Conservation (phyloP, 306 rosid genomes). For the Pyrus bretschneideri region DNA sequence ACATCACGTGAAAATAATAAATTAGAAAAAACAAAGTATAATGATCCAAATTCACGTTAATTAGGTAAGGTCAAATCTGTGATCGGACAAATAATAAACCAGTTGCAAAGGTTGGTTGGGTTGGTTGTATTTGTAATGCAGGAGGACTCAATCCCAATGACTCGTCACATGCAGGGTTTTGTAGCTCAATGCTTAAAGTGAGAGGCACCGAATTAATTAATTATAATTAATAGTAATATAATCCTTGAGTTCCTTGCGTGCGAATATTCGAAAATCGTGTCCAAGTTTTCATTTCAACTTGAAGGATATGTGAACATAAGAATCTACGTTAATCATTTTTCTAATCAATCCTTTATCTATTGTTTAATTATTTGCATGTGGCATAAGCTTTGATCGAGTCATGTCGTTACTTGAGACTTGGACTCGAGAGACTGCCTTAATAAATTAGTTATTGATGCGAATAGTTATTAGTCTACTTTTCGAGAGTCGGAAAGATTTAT, state of each 20-base stretch:
- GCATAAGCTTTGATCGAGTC: constrained; percentile 19
- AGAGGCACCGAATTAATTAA: background rate
- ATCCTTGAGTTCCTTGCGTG: constrained; percentile 33
- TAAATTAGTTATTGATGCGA: background rate
- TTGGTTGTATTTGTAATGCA: background rate
- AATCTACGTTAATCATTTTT: constrained; percentile 30
- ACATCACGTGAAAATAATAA: background rate
- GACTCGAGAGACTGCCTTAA: background rate
- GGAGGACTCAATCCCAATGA: constrained; percentile 36
- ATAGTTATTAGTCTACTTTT: background rate
- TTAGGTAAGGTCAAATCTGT: background rate
- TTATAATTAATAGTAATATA: constrained; percentile 2
- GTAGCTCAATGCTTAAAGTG: background rate
- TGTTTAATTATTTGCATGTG: constrained; percentile 33
- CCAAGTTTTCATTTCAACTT: constrained; percentile 4
- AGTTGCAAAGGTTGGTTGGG: background rate
- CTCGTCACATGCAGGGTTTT: constrained; percentile 33
- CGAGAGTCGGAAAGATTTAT: no score
- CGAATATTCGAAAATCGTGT: constrained; percentile 57
- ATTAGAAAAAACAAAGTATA: background rate
- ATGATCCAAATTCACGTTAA: background rate
- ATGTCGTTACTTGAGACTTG: constrained; percentile 3
- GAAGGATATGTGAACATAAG: constrained; percentile 15
- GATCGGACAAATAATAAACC: background rate
- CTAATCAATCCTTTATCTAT: constrained; percentile 23